phyloP scores from a whole-genome alignment of 208 protist species.

The Naegleria fowleri region DNA sequence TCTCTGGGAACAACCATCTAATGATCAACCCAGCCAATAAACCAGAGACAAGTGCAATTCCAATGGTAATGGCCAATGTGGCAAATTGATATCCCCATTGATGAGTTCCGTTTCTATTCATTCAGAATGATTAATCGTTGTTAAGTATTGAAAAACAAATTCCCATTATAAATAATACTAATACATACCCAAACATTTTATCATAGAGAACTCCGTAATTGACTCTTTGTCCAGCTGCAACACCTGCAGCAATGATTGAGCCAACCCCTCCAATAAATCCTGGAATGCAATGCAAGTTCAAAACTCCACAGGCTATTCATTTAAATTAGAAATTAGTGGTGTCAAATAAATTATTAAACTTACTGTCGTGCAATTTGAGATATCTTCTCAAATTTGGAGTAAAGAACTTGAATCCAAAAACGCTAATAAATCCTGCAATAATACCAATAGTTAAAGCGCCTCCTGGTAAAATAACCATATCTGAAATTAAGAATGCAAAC shows the following conservation, averaged over 20 bases:
- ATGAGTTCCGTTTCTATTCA: background rate
- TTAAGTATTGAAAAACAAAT: background rate
- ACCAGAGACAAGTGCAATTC: background rate
- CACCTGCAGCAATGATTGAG: conserved; percentile 34
- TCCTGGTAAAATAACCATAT: conserved; percentile 48
- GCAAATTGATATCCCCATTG: conserved; percentile 13
- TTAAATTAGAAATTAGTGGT: background rate
- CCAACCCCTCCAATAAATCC: conserved; percentile 40
- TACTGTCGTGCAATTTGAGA: conserved; percentile 53
- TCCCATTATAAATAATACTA: too few species aligned
- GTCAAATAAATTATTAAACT: background rate
- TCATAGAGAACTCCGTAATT: background rate
- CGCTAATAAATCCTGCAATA: conserved; percentile 46
- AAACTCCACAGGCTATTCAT: conserved; percentile 55
- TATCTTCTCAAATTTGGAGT: conserved; percentile 39
- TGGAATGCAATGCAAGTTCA: conserved; percentile 48
- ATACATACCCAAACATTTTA: background rate
- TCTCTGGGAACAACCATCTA: background rate
- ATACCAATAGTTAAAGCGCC: conserved; percentile 54
- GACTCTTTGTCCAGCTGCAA: background rate
- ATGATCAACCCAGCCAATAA: background rate
- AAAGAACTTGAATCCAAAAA: conserved; percentile 52
- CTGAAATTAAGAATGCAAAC: background rate
- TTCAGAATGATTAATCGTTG: background rate
- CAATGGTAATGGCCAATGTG: background rate